Percentiles rank a stretch among this genome's conserved stretches.
phyloP scores from a whole-genome alignment of 192 early-diverging fungal species.

The Podila minutissima region DNA sequence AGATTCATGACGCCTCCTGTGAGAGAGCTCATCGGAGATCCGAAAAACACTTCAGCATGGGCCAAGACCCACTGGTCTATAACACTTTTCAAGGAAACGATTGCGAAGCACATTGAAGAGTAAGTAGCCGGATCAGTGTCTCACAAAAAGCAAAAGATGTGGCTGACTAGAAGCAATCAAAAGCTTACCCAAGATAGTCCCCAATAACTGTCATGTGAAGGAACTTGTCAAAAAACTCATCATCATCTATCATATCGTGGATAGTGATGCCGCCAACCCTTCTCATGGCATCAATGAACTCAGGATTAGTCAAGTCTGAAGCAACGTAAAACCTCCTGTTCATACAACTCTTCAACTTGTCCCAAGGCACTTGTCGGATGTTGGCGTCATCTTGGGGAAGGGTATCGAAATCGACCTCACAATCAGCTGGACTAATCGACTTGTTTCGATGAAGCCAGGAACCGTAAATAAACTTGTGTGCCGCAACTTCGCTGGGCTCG shows the following conservation, averaged over 20 bases:
- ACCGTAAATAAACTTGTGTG: conserved; percentile 2
- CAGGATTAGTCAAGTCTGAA: conserved; percentile 2
- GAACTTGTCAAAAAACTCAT: neutral
- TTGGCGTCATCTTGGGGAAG: neutral
- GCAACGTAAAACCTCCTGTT: conserved; percentile 4
- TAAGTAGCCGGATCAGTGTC: no score
- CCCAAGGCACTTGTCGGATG: conserved; percentile 11
- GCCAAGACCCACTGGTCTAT: no score
- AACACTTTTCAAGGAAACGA: no score
- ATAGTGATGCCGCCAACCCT: conserved; percentile 4
- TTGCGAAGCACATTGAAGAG: no score
- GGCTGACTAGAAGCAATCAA: neutral
- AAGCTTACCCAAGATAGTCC: conserved; percentile 3
- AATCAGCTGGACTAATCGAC: neutral
- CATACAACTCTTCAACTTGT: conserved; percentile 7
- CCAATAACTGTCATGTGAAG: conserved; percentile 4
- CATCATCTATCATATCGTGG: conserved; percentile 6
- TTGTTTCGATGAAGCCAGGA: conserved; percentile 1
- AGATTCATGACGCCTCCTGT: no score
- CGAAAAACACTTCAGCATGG: no score
- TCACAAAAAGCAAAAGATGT: no score
- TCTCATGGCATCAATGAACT: conserved; percentile 3
- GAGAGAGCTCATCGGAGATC: no score
- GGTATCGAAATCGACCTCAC: conserved; percentile 3
- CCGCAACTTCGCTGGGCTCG: neutral